These are phyloP conservation scores for Neopestalotiopsis sp. DNA, from an alignment of 2,329 filamentous ascomycete species.

Conservation along the genomic window DNA sequence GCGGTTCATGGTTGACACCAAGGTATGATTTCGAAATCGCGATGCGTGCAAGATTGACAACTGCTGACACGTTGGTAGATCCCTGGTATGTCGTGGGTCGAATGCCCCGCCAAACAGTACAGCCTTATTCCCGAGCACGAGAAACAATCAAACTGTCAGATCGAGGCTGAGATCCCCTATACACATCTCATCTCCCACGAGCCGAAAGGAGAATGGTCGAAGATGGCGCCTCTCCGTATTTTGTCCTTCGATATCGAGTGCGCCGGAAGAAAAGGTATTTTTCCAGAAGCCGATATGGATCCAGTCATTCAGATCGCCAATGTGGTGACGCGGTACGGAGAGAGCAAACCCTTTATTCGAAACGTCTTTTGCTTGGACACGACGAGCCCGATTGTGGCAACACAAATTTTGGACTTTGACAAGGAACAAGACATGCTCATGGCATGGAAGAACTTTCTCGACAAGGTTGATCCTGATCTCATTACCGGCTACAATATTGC, in stretches of 20 bases:
- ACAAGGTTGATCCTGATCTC: constrained; percentile 92
- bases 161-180: constrained; percentile 88
- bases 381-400: constrained; percentile 93
- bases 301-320: constrained; percentile 99
- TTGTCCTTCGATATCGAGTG: constrained; percentile 99
- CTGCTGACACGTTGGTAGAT: constrained; percentile 57
- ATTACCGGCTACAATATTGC: constrained; percentile 99
- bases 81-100: constrained; percentile 96
- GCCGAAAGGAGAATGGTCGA: constrained; percentile 92
- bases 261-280: constrained; percentile 95
- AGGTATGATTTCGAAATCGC: constrained; percentile 53
- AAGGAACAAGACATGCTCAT: constrained; percentile 89
- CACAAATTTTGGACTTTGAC: constrained; percentile 84
- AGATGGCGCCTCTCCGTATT: constrained; percentile 92
- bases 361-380: constrained; percentile 96
- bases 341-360: constrained; percentile 91
- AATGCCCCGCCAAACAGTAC: constrained; percentile 78
- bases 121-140: constrained; percentile 68
- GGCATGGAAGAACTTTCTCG: constrained; percentile 87
- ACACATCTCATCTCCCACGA: constrained; percentile 84
- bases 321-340: constrained; percentile 91
- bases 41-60: not conserved
- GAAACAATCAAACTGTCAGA: constrained; percentile 91
- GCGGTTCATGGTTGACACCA: constrained; percentile 97
- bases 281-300: constrained; percentile 89